Percentiles rank a stretch among this genome's conserved stretches.
phyloP scores from a whole-genome alignment of 805 yeast genomes.

The Monosporozyma solicola region DNA sequence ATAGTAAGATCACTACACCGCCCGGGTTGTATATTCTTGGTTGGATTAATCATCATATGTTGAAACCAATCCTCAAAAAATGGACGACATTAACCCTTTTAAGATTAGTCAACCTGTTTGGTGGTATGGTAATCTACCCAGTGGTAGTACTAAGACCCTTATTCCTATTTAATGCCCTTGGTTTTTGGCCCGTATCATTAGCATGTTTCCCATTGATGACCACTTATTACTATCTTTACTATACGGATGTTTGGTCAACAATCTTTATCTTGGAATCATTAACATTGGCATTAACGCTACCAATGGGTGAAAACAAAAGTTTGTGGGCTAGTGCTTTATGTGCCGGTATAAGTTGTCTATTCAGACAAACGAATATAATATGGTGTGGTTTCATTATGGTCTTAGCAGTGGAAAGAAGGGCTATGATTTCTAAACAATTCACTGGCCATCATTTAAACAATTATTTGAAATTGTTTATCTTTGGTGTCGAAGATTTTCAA shows the following conservation, averaged over 20 bases:
- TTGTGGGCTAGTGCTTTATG: constrained; percentile 42
- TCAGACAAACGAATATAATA: constrained; percentile 86
- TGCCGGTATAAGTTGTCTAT: constrained; percentile 55
- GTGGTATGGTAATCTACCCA: constrained; percentile 51
- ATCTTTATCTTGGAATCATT: constrained; percentile 52
- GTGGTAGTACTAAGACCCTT: constrained; percentile 35
- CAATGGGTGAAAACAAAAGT: constrained; percentile 30
- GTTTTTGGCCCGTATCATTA: constrained; percentile 37
- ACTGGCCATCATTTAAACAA: constrained; percentile 32
- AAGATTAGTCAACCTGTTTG: constrained; percentile 55
- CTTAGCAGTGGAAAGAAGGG: constrained; percentile 43
- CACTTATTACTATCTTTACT: constrained; percentile 68
- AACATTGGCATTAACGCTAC: constrained; percentile 37
- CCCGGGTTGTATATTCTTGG: constrained; percentile 73
- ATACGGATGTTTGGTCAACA: constrained; percentile 92
- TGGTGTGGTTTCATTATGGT: constrained; percentile 67
- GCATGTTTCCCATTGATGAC: constrained; percentile 60
- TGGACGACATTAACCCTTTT: constrained; percentile 32
- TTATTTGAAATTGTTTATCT: constrained; percentile 32
- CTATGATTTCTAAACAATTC: constrained; percentile 35
- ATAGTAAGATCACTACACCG: constrained; percentile 89
- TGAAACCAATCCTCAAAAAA: constrained; percentile 14
- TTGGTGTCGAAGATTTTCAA: constrained; percentile 30
- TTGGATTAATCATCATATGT: constrained; percentile 27
- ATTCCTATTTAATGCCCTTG: constrained; percentile 33